A percentile compares a stretch with the other conserved stretches of the same genome.
These are phyloP conservation scores for Brassica rapa DNA, from an alignment of 345 rosid species.

Conservation along the genomic window DNA sequence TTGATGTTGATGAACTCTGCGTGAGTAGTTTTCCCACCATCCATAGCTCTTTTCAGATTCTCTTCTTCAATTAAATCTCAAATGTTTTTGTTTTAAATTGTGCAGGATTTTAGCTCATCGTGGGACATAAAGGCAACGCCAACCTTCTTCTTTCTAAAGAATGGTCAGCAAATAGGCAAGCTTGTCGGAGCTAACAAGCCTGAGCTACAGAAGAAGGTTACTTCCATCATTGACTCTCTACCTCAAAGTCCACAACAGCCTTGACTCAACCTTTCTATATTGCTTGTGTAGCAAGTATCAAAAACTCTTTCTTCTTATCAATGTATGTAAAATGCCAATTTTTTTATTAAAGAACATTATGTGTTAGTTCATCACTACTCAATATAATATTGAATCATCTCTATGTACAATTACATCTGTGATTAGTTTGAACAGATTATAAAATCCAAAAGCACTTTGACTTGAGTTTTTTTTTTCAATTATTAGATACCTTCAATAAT, in stretches of 20 bases:
- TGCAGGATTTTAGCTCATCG: conserved; percentile 81
- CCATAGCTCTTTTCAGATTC: neutral
- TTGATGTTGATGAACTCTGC: conserved; percentile 79
- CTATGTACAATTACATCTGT: too few species aligned
- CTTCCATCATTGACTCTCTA: conserved; percentile 49
- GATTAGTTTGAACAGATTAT: too few species aligned
- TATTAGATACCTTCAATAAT: neutral
- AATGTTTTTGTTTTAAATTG: neutral
- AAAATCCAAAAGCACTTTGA: too few species aligned
- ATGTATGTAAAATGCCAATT: conserved; percentile 1
- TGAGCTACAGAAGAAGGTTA: conserved; percentile 70
- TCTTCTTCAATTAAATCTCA: neutral
- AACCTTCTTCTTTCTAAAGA: conserved; percentile 79
- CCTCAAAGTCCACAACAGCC: conserved; percentile 26
- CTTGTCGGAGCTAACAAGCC: conserved; percentile 86
- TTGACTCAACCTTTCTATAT: neutral
- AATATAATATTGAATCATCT: too few species aligned
- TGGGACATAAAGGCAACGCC: conserved; percentile 94
- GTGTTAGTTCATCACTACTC: too few species aligned
- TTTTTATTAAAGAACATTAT: neutral
- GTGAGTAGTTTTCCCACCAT: conserved; percentile 44
- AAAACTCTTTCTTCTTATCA: conserved; percentile 4
- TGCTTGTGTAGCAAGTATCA: neutral
- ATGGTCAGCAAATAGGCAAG: conserved; percentile 74
- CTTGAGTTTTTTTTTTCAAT: too few species aligned